phyloP scores from a whole-genome alignment of 2,329 filamentous ascomycete genomes.

The Xylariaceae sp. region DNA sequence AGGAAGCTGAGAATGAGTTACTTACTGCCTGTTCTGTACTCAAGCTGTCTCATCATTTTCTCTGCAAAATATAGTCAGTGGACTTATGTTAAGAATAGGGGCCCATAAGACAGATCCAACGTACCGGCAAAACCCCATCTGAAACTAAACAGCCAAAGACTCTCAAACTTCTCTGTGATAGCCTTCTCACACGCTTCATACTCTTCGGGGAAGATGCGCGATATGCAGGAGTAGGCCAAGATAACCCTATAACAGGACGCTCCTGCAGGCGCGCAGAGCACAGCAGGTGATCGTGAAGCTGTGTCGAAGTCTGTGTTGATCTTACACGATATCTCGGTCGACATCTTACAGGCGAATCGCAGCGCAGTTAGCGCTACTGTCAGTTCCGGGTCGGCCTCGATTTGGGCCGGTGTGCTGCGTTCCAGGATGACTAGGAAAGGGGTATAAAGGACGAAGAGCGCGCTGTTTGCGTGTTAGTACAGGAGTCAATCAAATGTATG shows the following conservation, averaged over 20 bases:
- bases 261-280: constrained; percentile 30
- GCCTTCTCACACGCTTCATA: constrained; percentile 24
- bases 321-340: constrained; percentile 33
- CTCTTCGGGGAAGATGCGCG: constrained; percentile 31
- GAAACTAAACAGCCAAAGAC: constrained; percentile 31
- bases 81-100: neutral
- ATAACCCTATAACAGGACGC: constrained; percentile 33
- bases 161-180: constrained; percentile 34
- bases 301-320: constrained; percentile 26
- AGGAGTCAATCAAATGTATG: neutral
- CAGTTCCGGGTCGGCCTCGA: constrained; percentile 22
- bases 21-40: constrained; percentile 25
- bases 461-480: constrained; percentile 16
- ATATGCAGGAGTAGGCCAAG: constrained; percentile 25
- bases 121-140: constrained; percentile 34
- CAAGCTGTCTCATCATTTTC: constrained; percentile 32
- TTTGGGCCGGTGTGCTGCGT: constrained; percentile 12
- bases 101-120: constrained; percentile 1
- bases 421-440: constrained; percentile 31
- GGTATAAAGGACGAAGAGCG: constrained; percentile 32
- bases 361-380: constrained; percentile 29
- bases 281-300: constrained; percentile 24
- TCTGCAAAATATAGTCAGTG: constrained; percentile 23
- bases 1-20: neutral
- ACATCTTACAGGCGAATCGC: constrained; percentile 33